Evolutionary conservation across 805 yeast genomes (phyloP), one percentile per base, ranked within the genome.

Genomic region (Tetrapisispora phaffii): DNA sequence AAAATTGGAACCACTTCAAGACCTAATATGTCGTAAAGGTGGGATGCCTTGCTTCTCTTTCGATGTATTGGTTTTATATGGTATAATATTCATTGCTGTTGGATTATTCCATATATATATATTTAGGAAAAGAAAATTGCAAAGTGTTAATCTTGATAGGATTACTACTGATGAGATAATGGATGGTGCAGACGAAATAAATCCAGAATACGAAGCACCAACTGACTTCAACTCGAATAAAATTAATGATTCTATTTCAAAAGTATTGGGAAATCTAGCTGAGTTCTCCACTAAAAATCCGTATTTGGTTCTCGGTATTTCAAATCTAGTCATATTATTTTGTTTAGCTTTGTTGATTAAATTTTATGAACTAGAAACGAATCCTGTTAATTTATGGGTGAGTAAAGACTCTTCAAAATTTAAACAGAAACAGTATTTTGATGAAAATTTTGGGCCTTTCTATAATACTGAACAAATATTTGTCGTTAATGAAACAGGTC

Each of bases 321-420:
- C 79, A 0, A 48, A 71, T 2, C 21, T 71, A 1, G 42, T 79
- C 0, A 9, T 32, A 12, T 52, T 58, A 2, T 31, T 45, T 1
- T 21, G 40, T 13, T 65, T 78, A 2, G 49, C 71, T 1, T 44
- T 75, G 0, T 53, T 82, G 15, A 53, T 62, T 6, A 62, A 67
- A 43, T 69, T 80, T 55, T 71, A 69, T 9, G 63, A 77, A 38
- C 68, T 89, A 23, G 97, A 89, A 58, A 78, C 78, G 2, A 71
- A 85, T 52, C 97, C 98, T 0, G 76, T 84, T 3, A 78, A 81
- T 49, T 67, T 90, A 26, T 90, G 98, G 98, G 97, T 93, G 0
- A 82, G 93, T 52, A 80, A 89, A 2, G 57, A 68, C 19, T 83
- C 93, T 9, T 78, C 76, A 3, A 87, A 88, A 12, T 80, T 72